Base-by-base conservation (phyloP, 2,329 filamentous ascomycete genomes). In the Clarireedia hainanense region DNA sequence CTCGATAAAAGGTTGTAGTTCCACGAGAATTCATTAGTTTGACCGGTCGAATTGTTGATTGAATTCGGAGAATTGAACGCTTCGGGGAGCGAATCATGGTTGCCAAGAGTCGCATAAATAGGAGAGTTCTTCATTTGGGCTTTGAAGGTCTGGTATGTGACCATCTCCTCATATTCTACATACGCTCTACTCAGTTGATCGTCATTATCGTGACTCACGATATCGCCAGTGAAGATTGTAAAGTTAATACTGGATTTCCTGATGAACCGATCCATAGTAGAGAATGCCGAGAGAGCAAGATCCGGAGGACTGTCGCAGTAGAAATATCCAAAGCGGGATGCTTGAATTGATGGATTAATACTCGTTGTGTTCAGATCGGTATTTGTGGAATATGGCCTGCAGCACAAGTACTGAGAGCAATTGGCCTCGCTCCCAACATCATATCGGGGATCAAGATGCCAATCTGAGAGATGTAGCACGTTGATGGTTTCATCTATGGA, bases 141-240 rank as follows among this genome's bases (percentile, higher is more conserved):
- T 49, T 67, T 67, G 53, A 68, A 67, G 12, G 61, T 59, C 20
- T 60, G 57, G 47, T 65, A 68, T 0, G 63, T 63, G 3, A 65
- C 49, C 24, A 58, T 60, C 48, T 68, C 66, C 39, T 66, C 62
- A 50, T 67, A 67, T 9, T 65, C 59, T 4, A 68, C 62, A 36
- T 68, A 68, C 5, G 58, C 65, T 45, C 51, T 56, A 15, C 62
- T 65, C 6, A 68, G 51, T 40, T 63, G 51, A 42, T 68, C 65
- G 26, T 65, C 46, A 12, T 52, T 50, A 17, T 60, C 67, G 37
- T 69, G 67, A 50, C 61, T 64, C 17, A 69, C 67, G 17, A 69
- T 63, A 55, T 69, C 67, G 34, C 67, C 67, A 17, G 66, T 68
- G 51, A 66, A 68, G 10, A 68, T 66, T 14, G 63, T 59, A 43